Base-by-base conservation (phyloP, 2,329 filamentous ascomycete species). In the Neopestalotiopsis clavispora region DNA sequence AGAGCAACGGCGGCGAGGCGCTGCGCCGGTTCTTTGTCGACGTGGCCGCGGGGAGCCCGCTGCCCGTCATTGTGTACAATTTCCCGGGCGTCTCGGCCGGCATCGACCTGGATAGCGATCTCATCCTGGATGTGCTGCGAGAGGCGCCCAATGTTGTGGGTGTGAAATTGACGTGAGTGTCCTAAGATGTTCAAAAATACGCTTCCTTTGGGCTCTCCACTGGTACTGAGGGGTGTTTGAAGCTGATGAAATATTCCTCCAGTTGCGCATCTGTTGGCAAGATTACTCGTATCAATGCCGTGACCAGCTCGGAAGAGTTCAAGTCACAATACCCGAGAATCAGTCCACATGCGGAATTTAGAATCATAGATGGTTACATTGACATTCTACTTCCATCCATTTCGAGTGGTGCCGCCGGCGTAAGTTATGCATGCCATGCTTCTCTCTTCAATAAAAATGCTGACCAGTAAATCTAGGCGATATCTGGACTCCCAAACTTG, bases 11-110 rank as follows among this genome's bases (percentile, higher is more conserved):
- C 28, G 30, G 57, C 17, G 85, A 87, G 6, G 84, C 86, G 9
- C 80, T 92, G 34, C 79, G 86, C 34, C 82, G 85, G 32, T 89
- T 90, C 78, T 94, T 93, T 83, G 80, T 72, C 13, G 84, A 86
- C 65, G 88, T 90, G 12, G 88, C 88, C 12, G 82, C 83, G 52
- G 81, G 74, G 3, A 87, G 85, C 2, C 86, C 87, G 0, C 82
- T 91, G 38, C 89, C 87, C 0, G 79, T 90, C 38, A 76, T 90
- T n/a, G 84, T 91, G 71, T 89, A 90, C 81, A 90, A 90, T 80
- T 90, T 86, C 73, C 88, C 88, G 0, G 85, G 80, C 5, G 87
- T 86, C 0, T 84, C 84, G 5, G 79, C 81, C 5, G 89, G 88
- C 1, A 78, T 89, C 42, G 87, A 89, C 71, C 82, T 90, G 69